Conservation (phyloP, 1,284 basidiomycete species). For the Xanthoconium separans region DNA sequence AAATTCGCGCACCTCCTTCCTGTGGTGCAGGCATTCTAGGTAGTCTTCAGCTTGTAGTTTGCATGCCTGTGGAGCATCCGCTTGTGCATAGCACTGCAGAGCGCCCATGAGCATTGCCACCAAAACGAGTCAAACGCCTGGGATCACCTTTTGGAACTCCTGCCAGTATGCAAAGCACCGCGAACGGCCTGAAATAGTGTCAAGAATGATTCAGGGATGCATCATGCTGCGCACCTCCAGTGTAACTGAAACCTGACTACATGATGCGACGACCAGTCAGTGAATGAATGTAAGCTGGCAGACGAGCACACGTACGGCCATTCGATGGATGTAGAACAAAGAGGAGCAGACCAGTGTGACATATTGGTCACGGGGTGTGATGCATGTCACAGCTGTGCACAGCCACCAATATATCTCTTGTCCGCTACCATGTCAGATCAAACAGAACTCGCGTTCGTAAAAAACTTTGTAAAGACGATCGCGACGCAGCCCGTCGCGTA, state of each 20-base stretch:
- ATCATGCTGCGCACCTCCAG: slow-evolving; percentile 26
- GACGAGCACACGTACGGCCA: slow-evolving; percentile 27
- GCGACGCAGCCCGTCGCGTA: slow-evolving; percentile 69
- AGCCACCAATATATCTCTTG: slow-evolving; percentile 14
- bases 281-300: not conserved
- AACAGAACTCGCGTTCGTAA: slow-evolving; percentile 71
- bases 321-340: slow-evolving; percentile 7
- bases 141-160: slow-evolving; percentile 75
- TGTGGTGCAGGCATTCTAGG: slow-evolving; percentile 90
- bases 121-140: not conserved
- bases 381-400: slow-evolving; percentile 15
- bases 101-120: not conserved
- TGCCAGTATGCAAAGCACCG: slow-evolving; percentile 95
- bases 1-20: slow-evolving; percentile 72
- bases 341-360: slow-evolving; percentile 19
- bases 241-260: slow-evolving; percentile 35
- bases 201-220: not conserved
- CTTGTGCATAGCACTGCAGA: slow-evolving; percentile 80
- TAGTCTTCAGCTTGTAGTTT: slow-evolving; percentile 81
- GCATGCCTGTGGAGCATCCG: slow-evolving; percentile 79
- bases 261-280: slow-evolving; percentile 15
- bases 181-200: slow-evolving; percentile 64
- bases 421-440: slow-evolving; percentile 53
- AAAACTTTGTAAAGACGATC: slow-evolving; percentile 69
- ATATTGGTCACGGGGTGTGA: slow-evolving; percentile 21